These are phyloP conservation scores for Saccharomycopsis javanensis DNA, from an alignment of 805 yeast species.

Conservation along the genomic window DNA sequence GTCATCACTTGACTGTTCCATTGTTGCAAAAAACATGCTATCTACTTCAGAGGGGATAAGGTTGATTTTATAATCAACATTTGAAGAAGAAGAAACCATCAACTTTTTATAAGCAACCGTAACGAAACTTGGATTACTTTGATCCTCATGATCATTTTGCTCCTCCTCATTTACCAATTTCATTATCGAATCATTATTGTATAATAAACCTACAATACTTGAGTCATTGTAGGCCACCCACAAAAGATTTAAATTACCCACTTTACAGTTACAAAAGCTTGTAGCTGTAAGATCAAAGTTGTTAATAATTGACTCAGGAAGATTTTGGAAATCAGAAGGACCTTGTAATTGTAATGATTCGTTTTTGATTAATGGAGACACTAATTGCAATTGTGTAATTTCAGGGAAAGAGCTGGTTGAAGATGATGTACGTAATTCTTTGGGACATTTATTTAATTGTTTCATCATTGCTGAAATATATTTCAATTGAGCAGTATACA, in stretches of 20 bases:
- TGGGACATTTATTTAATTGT: not conserved
- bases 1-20: not conserved
- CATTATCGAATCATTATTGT: slow-evolving; percentile 6
- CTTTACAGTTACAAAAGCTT: not conserved
- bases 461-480: slow-evolving; percentile 2
- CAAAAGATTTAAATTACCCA: slow-evolving; percentile 7
- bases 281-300: slow-evolving; percentile 5
- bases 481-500: not conserved
- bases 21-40: slow-evolving; percentile 4
- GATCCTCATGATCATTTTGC: not conserved
- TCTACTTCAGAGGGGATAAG: not conserved
- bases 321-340: slow-evolving; percentile 6
- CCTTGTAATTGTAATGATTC: slow-evolving; percentile 12
- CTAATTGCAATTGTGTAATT: not conserved
- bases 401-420: not conserved
- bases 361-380: not conserved
- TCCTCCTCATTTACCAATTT: slow-evolving; percentile 7
- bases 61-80: not conserved
- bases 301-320: slow-evolving; percentile 2
- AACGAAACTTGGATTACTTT: not conserved
- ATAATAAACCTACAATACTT: slow-evolving; percentile 2
- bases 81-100: not conserved
- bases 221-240: slow-evolving; percentile 6
- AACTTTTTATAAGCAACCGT: not conserved
- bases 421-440: not conserved